Conservation (phyloP, 371 early-diverging fungal genomes). For the Funneliformis caledonium region DNA sequence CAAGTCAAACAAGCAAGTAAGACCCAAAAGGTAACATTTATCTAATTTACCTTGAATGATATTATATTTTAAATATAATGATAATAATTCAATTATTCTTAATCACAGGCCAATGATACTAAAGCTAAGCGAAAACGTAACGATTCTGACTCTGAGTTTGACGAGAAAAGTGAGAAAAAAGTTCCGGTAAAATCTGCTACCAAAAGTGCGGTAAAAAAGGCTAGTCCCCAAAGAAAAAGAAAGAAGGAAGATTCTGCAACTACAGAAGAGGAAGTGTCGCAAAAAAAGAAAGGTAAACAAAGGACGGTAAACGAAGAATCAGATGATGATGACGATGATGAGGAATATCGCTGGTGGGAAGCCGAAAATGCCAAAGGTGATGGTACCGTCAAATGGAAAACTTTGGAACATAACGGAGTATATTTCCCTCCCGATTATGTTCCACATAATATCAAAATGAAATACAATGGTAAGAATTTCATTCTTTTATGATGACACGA, state of each 20-base stretch:
- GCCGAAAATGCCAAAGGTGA: constrained; percentile 20
- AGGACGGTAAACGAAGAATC: constrained; percentile 10
- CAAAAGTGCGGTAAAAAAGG: constrained; percentile 8
- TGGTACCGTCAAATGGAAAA: constrained; percentile 75
- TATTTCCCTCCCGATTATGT: constrained; percentile 92
- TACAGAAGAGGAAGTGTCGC: neutral
- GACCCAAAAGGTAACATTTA: neutral
- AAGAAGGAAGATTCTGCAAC: constrained; percentile 6
- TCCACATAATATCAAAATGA: constrained; percentile 89
- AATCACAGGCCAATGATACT: neutral
- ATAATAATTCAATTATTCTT: too few species aligned
- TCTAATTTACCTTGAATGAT: neutral
- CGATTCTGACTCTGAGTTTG: constrained; percentile 29
- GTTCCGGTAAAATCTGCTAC: neutral
- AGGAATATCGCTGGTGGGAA: constrained; percentile 21
- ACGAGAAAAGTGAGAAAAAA: neutral
- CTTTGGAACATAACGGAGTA: constrained; percentile 89
- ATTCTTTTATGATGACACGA: neutral
- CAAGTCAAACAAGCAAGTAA: neutral
- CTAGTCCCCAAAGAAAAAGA: neutral
- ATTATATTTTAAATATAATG: neutral
- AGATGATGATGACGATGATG: constrained; percentile 26
- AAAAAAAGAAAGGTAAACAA: constrained; percentile 25
- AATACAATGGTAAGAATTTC: constrained; percentile 73
- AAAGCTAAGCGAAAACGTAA: constrained; percentile 32